A percentile compares a stretch with the other conserved stretches of the same genome.
Conservation (phyloP, 345 rosid genomes). For the Draba incana region DNA sequence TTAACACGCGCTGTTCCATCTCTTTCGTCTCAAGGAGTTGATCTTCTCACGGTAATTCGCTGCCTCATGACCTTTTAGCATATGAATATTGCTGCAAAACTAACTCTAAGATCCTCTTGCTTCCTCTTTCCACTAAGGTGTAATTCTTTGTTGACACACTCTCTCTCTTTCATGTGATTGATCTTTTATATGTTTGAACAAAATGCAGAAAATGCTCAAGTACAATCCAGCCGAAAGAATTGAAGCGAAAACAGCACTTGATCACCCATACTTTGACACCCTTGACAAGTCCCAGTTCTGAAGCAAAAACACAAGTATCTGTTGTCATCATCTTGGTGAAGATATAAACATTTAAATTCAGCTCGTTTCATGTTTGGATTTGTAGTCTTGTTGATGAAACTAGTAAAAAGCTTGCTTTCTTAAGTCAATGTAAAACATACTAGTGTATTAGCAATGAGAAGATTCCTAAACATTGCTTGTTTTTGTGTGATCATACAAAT, state of each 20-base stretch:
- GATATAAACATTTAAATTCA: constrained; percentile 10
- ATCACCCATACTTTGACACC: constrained; percentile 84
- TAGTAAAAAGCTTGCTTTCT: neutral
- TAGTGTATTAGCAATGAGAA: neutral
- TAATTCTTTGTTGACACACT: neutral
- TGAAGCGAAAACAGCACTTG: constrained; percentile 87
- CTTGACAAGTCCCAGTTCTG: constrained; percentile 93
- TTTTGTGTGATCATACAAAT: neutral
- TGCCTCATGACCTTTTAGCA: neutral
- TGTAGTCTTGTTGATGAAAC: constrained; percentile 5
- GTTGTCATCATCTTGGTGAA: constrained; percentile 63
- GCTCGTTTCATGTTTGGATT: constrained; percentile 17
- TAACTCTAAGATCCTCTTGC: neutral
- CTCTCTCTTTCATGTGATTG: constrained; percentile 6
- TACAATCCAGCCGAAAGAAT: constrained; percentile 88
- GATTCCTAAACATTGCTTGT: neutral
- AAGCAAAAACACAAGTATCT: constrained; percentile 33
- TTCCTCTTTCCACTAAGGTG: neutral
- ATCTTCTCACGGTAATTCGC: constrained; percentile 69
- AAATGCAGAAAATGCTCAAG: constrained; percentile 76
- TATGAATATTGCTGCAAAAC: neutral
- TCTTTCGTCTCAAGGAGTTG: constrained; percentile 80
- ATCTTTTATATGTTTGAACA: constrained; percentile 19
- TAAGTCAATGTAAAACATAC: neutral
- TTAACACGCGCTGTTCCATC: constrained; percentile 72